Conservation (phyloP, 2,329 filamentous ascomycete species). For the Beauveria asiatica region DNA sequence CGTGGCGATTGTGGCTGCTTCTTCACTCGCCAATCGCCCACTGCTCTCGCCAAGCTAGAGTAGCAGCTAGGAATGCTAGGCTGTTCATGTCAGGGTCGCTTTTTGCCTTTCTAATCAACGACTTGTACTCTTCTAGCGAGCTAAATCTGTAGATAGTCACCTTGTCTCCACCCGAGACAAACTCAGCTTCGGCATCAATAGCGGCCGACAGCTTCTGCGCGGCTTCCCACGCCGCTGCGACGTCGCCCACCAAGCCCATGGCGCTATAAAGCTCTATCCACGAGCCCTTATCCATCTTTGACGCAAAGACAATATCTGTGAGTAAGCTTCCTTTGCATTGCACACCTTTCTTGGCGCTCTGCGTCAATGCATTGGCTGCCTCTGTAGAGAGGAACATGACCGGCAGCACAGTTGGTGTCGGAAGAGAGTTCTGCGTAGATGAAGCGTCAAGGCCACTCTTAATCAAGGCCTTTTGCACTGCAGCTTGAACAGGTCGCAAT, state of each 20-base stretch:
- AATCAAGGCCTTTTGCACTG: not conserved
- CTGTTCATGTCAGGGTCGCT: slow-evolving; percentile 7
- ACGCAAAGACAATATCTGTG: not conserved
- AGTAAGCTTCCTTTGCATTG: not conserved
- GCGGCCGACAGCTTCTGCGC: not conserved
- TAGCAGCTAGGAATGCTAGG: slow-evolving; percentile 5
- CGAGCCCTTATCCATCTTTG: not conserved
- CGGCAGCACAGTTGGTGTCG: too few relatives aligned
- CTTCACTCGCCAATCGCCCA: slow-evolving; percentile 2
- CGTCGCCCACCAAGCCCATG: not conserved
- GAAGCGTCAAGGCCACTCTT: not conserved
- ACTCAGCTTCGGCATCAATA: not conserved
- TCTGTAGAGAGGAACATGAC: not conserved
- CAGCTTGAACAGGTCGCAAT: not conserved
- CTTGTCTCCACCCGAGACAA: not conserved
- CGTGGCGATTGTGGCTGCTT: not conserved
- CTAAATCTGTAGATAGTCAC: not conserved
- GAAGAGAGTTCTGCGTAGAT: not conserved
- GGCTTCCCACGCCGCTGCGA: not conserved
- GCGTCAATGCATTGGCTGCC: not conserved
- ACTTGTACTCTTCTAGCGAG: not conserved
- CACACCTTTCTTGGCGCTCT: not conserved
- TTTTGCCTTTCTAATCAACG: not conserved
- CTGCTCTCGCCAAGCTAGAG: slow-evolving; percentile 5
- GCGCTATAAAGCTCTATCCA: not conserved